Base-by-base conservation (phyloP, 768 basidiomycete genomes). In the Russula earlei region DNA sequence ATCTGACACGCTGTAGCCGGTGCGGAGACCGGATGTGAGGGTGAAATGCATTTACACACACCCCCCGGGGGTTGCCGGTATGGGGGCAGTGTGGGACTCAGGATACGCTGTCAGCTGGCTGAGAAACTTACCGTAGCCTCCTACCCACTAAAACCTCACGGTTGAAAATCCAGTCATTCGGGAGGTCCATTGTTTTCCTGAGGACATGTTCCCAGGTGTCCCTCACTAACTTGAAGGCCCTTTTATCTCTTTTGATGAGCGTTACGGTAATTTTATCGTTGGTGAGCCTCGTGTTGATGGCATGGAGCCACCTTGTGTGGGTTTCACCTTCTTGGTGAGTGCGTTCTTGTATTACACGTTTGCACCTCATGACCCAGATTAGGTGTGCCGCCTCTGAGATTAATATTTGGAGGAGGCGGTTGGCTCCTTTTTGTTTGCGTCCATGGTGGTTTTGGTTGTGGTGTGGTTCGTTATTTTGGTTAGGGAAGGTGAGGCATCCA, bases 361-460 rank as follows among this genome's bases (percentile, higher is more conserved):
- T 55, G 19, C 63, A 62, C 7, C 61, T 15, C 2, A 62, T 17
- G 2, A 38, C 44, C 64, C 61, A 62, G 1, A 62, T 48, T 0
- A 64, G 52, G 48, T 62, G 38, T 0, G 55, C 49, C 0, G 61
- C 38, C 27, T 64, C 59, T 0, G 61, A 49, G 0, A 61, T 33
- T 1, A 60, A 46, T 25, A 62, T 64, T 14, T 42, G 51, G 0
- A 47, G 49, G 1, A 63, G 57, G 14, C 62, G 22, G 7, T 31
- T 22, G 4, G 55, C 33, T 10, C 58, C 56, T 14, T 19, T 29
- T 4, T 31, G 4, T 31, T 31, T 31, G 4, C 9, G 29, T 4
- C 5, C 29, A 4, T 31, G 29, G 5, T 31, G 29, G 29, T 4
- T 31, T 31, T 31, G 29, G 29, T 41, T 44, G 9, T 6, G 9